Conservation (phyloP, 331 rosid genomes). For the Prunus yedoensis region DNA sequence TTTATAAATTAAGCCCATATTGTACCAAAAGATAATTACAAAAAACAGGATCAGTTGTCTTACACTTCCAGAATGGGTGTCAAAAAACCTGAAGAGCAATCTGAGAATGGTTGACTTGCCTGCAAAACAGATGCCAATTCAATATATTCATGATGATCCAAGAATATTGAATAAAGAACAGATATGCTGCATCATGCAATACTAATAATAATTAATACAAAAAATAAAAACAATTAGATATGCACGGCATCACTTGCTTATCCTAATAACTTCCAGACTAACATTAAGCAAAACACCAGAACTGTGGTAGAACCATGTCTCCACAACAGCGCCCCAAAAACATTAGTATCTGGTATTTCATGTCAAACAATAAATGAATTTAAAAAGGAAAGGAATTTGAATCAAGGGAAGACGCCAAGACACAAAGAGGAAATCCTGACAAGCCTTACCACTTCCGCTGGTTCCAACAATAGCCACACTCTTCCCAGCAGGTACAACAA, state of each 20-base stretch:
- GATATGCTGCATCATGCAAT: neutral
- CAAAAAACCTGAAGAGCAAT: slow-evolving; percentile 91
- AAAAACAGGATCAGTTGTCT: slow-evolving; percentile 41
- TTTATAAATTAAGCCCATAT: slow-evolving; percentile 14
- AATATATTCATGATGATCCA: slow-evolving; percentile 28
- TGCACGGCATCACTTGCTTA: slow-evolving; percentile 3
- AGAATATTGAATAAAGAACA: slow-evolving; percentile 15
- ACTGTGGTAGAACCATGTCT: neutral
- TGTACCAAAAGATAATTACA: slow-evolving; percentile 21
- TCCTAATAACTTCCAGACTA: neutral
- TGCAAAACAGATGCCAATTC: slow-evolving; percentile 49
- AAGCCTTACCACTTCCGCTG: slow-evolving; percentile 95
- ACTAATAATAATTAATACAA: no score
- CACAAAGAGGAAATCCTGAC: slow-evolving; percentile 3
- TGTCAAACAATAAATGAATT: neutral
- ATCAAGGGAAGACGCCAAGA: neutral
- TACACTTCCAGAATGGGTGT: slow-evolving; percentile 86
- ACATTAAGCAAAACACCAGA: neutral
- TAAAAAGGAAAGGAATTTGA: neutral
- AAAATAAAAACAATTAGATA: no score
- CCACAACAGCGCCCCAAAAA: neutral
- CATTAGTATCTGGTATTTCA: neutral
- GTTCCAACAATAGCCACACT: slow-evolving; percentile 99
- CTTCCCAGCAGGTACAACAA: slow-evolving; percentile 87
- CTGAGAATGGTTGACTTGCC: slow-evolving; percentile 97